These are phyloP conservation scores for Albifimbria verrucaria DNA, from an alignment of 2,329 filamentous ascomycete genomes.

Conservation along the genomic window DNA sequence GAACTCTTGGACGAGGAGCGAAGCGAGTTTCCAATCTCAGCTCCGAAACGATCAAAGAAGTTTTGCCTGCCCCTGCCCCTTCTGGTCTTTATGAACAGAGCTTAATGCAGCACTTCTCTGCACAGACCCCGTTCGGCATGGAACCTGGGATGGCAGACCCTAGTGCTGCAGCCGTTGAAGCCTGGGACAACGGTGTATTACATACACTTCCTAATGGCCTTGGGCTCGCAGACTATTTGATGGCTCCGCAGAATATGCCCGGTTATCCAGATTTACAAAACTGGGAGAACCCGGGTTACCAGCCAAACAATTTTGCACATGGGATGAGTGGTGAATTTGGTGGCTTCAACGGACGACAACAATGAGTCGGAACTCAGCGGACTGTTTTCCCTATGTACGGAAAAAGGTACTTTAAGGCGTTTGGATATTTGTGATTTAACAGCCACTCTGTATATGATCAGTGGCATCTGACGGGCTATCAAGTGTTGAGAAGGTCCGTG, in stretches of 20 bases:
- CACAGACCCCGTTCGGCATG: constrained; percentile 16
- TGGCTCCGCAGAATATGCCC: background rate
- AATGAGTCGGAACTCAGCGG: background rate
- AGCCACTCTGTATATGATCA: too few relatives aligned
- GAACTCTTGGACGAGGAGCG: constrained; percentile 19
- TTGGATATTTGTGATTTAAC: too few relatives aligned
- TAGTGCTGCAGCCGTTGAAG: constrained; percentile 17
- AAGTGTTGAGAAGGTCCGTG: too few relatives aligned
- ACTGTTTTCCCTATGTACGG: background rate
- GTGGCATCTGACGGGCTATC: too few relatives aligned
- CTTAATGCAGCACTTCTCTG: constrained; percentile 15
- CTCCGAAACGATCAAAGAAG: constrained; percentile 17
- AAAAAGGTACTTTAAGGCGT: too few relatives aligned
- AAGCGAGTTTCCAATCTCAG: constrained; percentile 20
- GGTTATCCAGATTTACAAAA: background rate
- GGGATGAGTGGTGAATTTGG: background rate
- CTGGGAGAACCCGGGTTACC: background rate
- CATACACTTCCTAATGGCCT: background rate
- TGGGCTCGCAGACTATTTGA: background rate
- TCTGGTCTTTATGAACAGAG: constrained; percentile 13
- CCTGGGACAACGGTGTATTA: constrained; percentile 25
- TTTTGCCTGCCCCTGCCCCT: constrained; percentile 10
- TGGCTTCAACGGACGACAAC: background rate
- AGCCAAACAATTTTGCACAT: background rate
- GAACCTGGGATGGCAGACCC: constrained; percentile 9